Conservation (phyloP, 352 stramenopile genomes). For the Blastocystis sp. region DNA sequence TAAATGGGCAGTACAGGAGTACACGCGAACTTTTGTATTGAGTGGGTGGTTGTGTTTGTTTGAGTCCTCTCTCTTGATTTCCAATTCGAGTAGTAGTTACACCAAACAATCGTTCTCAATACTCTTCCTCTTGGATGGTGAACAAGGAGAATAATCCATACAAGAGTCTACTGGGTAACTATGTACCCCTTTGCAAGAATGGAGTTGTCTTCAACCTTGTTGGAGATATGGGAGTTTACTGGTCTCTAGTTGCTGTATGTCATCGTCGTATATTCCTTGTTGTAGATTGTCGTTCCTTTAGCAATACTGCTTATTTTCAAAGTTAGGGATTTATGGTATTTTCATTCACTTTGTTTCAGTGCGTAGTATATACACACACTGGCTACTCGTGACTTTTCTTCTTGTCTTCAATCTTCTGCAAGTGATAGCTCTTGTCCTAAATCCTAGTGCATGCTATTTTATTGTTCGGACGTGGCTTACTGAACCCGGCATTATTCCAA, state of each 20-base stretch:
- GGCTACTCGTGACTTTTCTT: background rate
- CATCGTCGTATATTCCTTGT: background rate
- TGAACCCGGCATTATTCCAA: conserved; percentile 24
- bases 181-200: background rate
- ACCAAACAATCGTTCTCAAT: too few species aligned
- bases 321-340: background rate
- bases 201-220: background rate
- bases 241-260: background rate
- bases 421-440: background rate
- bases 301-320: background rate
- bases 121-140: background rate
- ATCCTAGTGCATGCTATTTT: background rate
- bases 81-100: too few species aligned
- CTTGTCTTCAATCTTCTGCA: background rate
- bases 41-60: background rate
- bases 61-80: background rate
- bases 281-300: background rate
- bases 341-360: background rate
- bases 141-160: conserved; percentile 53
- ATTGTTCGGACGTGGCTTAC: conserved; percentile 2
- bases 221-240: background rate
- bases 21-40: background rate
- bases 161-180: background rate
- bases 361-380: background rate
- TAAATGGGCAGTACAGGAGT: background rate